Evolutionary conservation across 2,329 filamentous ascomycete genomes (phyloP).

Genomic region (Trichoderma semiorbis): DNA sequence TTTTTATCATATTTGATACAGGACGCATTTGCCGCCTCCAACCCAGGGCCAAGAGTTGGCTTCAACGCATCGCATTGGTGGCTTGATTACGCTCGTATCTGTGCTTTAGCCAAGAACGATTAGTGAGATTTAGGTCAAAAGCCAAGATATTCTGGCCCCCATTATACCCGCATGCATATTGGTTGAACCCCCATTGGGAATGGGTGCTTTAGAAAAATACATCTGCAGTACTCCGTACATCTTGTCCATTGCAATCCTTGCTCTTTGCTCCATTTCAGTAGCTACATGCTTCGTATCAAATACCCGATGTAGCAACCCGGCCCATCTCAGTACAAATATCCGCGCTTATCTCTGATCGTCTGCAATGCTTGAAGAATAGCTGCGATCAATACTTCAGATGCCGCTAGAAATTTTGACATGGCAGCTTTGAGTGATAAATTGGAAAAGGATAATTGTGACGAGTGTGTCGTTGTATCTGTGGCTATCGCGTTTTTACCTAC

Average conservation of each 20-base stretch:
- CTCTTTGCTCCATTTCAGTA: not conserved
- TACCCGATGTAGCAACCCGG: not conserved
- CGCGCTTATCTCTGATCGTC: not conserved
- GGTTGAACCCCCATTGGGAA: not conserved
- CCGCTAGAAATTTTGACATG: not conserved
- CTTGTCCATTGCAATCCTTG: not conserved
- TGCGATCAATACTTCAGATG: not conserved
- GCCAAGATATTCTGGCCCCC: not conserved
- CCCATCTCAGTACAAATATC: too few species aligned
- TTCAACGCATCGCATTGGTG: not conserved
- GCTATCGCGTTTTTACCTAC: not conserved
- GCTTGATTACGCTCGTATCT: not conserved
- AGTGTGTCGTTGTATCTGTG: not conserved
- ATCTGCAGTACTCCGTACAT: not conserved
- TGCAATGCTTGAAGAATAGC: not conserved
- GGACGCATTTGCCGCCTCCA: not conserved
- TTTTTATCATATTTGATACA: not conserved
- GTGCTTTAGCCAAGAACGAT: not conserved
- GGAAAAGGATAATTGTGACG: not conserved
- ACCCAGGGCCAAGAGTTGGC: not conserved
- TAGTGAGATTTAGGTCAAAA: not conserved
- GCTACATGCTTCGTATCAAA: not conserved
- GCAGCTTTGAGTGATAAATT: not conserved
- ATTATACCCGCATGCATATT: not conserved
- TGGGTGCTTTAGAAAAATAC: not conserved